Base-by-base conservation (phyloP, 176 grass and related monocot species). In the Triticum monococcum region DNA sequence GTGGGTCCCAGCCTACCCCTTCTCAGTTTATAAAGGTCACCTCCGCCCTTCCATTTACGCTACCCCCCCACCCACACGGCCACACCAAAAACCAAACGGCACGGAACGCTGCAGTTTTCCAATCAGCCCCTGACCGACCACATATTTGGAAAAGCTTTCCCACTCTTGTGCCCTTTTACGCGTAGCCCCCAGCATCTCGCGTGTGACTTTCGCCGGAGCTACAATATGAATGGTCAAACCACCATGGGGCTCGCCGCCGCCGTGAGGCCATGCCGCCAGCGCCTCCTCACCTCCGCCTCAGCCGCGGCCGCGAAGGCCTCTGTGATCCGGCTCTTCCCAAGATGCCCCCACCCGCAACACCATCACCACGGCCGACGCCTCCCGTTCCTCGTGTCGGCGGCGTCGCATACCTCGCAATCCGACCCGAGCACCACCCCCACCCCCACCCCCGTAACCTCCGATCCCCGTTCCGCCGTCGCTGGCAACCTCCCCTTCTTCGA, bases 211-310 rank as follows among this genome's bases (percentile, higher is more conserved):
- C 83, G 80, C 84, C 88, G 80, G 85, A 87, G 70, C 31, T 77
- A 71, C 86, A 71, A 46, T 35, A 95, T 95, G 93, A 92, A 45
- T 86, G 90, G 62, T 80, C 88, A 88, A 80, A 81, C 80, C 59
- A 72, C 89, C 71, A 91, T 95, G 93, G 93, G 84, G 86, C 84
- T 95, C 81, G 88, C 80, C 32, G 89, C 85, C 23, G 70, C 90
- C 72, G 86, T 91, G 78, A 92, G 89, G 84, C 93, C 93, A 22
- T 95, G 88, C 86, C 60, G 91, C 81, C 69, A n/a, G 12, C 78
- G 84, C 50, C 90, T 95, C 32, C 81, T 95, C 28, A 86, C 88
- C 11, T 88, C 81, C 12, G 81, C 89, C 38, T 31, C 81, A 14
- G 26, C 70, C 3, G 22, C 68, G 85, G 60, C 75, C 11, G 30